Conservation (phyloP, 2,329 filamentous ascomycete species). For the Chrysoporthe puriensis region DNA sequence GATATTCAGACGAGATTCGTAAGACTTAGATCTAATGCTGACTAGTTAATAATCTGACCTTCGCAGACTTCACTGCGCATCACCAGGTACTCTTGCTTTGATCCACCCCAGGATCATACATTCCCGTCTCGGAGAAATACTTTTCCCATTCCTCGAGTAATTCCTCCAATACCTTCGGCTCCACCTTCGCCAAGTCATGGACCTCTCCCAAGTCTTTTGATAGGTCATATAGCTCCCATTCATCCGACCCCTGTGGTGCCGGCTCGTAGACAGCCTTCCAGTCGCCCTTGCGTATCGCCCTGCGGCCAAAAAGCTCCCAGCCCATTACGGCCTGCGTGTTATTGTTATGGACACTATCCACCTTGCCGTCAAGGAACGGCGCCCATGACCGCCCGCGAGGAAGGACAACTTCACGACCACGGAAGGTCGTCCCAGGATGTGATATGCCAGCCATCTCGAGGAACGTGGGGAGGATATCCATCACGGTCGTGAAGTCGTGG, state of each 20-base stretch:
- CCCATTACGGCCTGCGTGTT: conserved; percentile 35
- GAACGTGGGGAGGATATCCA: conserved; percentile 54
- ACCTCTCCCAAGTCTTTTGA: conserved; percentile 35
- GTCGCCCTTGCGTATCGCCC: conserved; percentile 38
- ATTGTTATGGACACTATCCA: conserved; percentile 32
- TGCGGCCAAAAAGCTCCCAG: conserved; percentile 42
- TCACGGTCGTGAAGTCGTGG: conserved; percentile 54
- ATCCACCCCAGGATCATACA: conserved; percentile 21
- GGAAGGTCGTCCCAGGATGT: conserved; percentile 56
- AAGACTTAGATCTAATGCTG: background rate
- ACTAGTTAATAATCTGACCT: background rate
- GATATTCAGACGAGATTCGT: background rate
- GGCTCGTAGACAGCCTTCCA: conserved; percentile 38
- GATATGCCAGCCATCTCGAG: conserved; percentile 50
- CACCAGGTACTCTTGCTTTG: conserved; percentile 15
- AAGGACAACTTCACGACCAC: conserved; percentile 38
- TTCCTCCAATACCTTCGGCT: conserved; percentile 27
- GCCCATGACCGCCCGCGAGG: conserved; percentile 42
- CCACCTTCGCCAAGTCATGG: conserved; percentile 30
- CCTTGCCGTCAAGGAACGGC: conserved; percentile 32
- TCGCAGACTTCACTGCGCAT: background rate
- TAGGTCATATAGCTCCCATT: conserved; percentile 37
- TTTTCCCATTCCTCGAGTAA: conserved; percentile 23
- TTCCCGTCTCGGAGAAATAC: conserved; percentile 11
- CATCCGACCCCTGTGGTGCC: conserved; percentile 31